Conservation (phyloP, 2,329 filamentous ascomycete genomes). For the Ophiostoma himal-ulmi region DNA sequence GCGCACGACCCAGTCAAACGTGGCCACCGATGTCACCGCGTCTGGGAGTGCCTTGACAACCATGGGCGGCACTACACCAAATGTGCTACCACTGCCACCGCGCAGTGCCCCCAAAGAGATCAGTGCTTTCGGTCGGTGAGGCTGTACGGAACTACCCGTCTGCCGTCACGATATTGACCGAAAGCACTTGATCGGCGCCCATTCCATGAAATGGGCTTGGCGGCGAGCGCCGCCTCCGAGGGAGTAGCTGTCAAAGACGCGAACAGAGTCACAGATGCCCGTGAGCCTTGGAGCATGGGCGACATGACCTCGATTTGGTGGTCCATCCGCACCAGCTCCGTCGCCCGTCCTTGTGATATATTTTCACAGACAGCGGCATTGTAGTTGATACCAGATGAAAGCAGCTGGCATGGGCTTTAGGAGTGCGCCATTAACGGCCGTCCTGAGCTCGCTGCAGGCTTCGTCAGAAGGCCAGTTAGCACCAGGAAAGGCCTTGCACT, state of each 20-base stretch:
- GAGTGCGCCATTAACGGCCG: not conserved
- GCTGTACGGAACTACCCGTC: not conserved
- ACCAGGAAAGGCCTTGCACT: not conserved
- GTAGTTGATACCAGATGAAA: not conserved
- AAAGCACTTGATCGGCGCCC: not conserved
- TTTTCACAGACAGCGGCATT: not conserved
- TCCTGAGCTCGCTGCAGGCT: not conserved
- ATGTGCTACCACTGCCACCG: not conserved
- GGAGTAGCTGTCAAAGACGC: not conserved
- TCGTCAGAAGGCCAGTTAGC: not conserved
- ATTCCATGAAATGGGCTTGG: not conserved
- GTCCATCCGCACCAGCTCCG: constrained; percentile 19
- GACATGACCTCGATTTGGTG: constrained; percentile 34
- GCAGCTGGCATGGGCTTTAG: not conserved
- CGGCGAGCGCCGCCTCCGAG: not conserved
- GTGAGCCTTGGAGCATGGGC: not conserved
- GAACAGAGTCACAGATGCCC: not conserved
- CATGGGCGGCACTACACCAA: not conserved
- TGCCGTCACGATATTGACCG: not conserved
- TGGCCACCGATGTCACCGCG: not conserved
- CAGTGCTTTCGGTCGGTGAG: not conserved
- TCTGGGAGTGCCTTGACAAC: not conserved
- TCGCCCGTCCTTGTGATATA: not conserved
- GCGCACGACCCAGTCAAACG: not conserved
- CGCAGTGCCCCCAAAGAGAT: not conserved